Conservation (phyloP, 306 rosid species). For the Quercus gilva region DNA sequence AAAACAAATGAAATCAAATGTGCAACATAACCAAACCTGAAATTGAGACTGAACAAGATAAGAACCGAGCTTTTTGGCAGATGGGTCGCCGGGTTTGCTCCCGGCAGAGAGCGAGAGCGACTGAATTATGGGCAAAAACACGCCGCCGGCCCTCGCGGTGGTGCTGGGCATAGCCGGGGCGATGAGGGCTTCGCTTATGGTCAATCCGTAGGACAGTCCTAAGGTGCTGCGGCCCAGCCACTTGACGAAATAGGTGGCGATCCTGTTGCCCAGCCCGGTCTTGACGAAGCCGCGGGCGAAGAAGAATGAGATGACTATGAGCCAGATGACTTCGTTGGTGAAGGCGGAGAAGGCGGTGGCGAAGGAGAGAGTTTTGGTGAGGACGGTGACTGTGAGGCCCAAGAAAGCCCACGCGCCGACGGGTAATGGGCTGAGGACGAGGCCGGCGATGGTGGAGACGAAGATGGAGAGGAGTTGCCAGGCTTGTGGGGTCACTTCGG, state of each 20-base stretch:
- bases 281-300: conserved; percentile 96
- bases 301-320: conserved; percentile 93
- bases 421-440: conserved; percentile 81
- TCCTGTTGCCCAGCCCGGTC: conserved; percentile 87
- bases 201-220: conserved; percentile 82
- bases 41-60: conserved; percentile 80
- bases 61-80: conserved; percentile 74
- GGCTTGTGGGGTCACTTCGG: conserved; percentile 62
- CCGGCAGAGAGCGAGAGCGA: conserved; percentile 82
- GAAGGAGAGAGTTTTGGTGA: conserved; percentile 66
- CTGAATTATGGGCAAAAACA: conserved; percentile 85
- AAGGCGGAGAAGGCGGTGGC: conserved; percentile 77
- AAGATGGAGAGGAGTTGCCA: conserved; percentile 93
- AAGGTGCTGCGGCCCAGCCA: conserved; percentile 90
- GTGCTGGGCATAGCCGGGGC: conserved; percentile 99
- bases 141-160: conserved; percentile 95
- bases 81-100: conserved; percentile 58
- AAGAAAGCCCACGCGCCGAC: conserved; percentile 98
- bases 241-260: conserved; percentile 84
- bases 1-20: no score
- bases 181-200: conserved; percentile 81
- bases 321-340: conserved; percentile 90
- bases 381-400: conserved; percentile 59
- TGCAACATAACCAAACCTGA: conserved; percentile 49
- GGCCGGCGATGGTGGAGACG: conserved; percentile 83